A percentile compares a stretch with the other conserved stretches of the same genome.
Conservation (phyloP, 495 filamentous ascomycete species). For the Penicillium samsonianum region DNA sequence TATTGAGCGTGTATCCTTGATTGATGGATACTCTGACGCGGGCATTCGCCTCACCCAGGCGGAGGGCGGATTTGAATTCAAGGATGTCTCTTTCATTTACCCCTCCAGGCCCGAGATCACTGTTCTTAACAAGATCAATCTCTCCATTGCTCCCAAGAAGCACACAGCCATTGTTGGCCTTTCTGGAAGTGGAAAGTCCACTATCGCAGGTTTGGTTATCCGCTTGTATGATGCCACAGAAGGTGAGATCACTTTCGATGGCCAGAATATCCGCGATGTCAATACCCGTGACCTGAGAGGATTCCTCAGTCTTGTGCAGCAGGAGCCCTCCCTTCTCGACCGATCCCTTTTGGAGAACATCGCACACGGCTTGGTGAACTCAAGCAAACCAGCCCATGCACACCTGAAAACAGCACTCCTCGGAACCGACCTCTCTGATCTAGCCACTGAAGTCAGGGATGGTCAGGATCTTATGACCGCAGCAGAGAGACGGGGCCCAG, state of each 20-base stretch:
- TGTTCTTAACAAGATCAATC: slow-evolving; percentile 50
- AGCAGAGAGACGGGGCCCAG: slow-evolving; percentile 31
- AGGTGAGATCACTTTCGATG: slow-evolving; percentile 55
- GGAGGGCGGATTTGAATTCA: slow-evolving; percentile 49
- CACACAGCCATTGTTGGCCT: slow-evolving; percentile 67
- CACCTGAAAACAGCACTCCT: slow-evolving; percentile 40
- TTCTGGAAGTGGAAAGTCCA: slow-evolving; percentile 74
- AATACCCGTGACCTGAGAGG: slow-evolving; percentile 59
- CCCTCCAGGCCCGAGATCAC: slow-evolving; percentile 61
- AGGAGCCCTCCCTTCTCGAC: slow-evolving; percentile 65
- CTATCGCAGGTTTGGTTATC: slow-evolving; percentile 57
- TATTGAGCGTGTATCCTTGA: slow-evolving; percentile 52
- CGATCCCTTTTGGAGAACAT: slow-evolving; percentile 72
- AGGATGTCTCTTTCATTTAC: slow-evolving; percentile 61
- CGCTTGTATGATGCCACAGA: slow-evolving; percentile 51
- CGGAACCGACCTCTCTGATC: slow-evolving; percentile 29
- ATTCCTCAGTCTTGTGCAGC: slow-evolving; percentile 63
- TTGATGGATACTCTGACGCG: slow-evolving; percentile 45
- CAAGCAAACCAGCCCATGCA: slow-evolving; percentile 45
- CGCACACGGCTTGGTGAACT: slow-evolving; percentile 62
- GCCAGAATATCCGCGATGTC: slow-evolving; percentile 52
- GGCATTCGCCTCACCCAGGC: slow-evolving; percentile 40
- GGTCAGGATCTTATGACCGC: slow-evolving; percentile 38
- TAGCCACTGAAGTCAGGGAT: slow-evolving; percentile 36
- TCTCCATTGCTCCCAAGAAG: slow-evolving; percentile 57